Evolutionary conservation across 2,329 filamentous ascomycete species (phyloP), one percentile per base, ranked within the genome.

Genomic region (Venturia oleaginea): DNA sequence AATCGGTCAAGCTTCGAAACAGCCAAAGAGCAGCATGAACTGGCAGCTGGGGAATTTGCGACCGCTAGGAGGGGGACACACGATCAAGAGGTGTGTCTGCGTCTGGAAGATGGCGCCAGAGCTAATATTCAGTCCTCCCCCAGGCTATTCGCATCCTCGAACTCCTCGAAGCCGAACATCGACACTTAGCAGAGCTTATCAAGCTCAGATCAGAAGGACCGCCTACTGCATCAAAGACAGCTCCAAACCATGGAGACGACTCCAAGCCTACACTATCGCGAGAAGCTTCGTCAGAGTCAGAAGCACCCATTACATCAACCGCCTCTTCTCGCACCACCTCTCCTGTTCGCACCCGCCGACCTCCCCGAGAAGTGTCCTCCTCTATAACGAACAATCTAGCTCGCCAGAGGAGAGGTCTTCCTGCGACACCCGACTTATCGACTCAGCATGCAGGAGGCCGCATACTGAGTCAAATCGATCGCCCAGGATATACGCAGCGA

Each of bases 321-420:
- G 17, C 34, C 37, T 37, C 59, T n/a, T 34, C 51, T 34, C 70
- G 70, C 67, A 13, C 71, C 72, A 65, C 77, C 70, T 63, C 79
- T 71, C 65, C 77, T 69, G 66, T 74, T 66, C 72, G 66, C 65
- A 74, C 75, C 10, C 74, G 76, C 67, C 78, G 83, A 64, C 69
- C 78, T 72, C 85, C 74, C 32, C 85, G 91, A 65, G 88, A 92
- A 65, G 79, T 88, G 65, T 85, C 87, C 2, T 91, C 91, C 0
- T 95, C 91, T 1, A 95, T 96, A 67, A 91, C 91, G 32, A 96
- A 86, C 76, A 95, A 95, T 71, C 78, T 96, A 54, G 92, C 92
- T 2, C 74, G 79, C 3, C 77, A 78, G 42, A 76, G 61, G 22
- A 40, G 61, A 59, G 38, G 64, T 11, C 34, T 63, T 5, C 65